Base-by-base conservation (phyloP, 2,329 filamentous ascomycete species). In the Colletotrichum caudatum region DNA sequence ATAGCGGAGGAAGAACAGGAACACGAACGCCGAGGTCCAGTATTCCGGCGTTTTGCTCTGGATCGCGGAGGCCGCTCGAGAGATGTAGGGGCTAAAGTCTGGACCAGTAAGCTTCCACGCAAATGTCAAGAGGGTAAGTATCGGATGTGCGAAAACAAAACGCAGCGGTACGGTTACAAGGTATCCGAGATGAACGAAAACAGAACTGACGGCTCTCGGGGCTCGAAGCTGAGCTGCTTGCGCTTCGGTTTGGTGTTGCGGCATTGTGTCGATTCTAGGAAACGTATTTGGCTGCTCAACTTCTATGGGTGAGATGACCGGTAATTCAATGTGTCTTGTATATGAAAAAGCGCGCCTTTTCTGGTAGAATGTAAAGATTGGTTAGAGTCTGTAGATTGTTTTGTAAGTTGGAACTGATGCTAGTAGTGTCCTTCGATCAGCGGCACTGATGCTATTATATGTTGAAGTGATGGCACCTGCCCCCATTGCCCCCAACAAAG, bases 1-100 rank as follows among this genome's bases (percentile, higher is more conserved):
- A 48, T 66, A 66, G 20, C 64, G 64, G 20, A 60, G 56, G 37
- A 61, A 41, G 46, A 66, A 61, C n/a, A 51, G 12, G 33, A 7
- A 35, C 6, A 53, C 20, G 35, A 66, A 66, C 7, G 46, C 41
- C 3, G 18, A 35, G 20, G 56, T 50, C 64, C 64, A 66, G 20
- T 41, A 29, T 6, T 60, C 33, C 6, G 56, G n/a, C 23, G 64
- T 59, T 8, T 35, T 46, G 6, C 41, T 35, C 6, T 8, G 6
- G 20, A 65, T 16, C 1, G 53, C 9, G 5, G 39, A 2, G 29
- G 33, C 14, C 14, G 33, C 14, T 12, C 5, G 26, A 16, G 35
- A 39, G 6, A 23, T 11, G 14, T 18, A 57, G 12, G 5, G 54
- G 12, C 37, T 9, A 1, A 26, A 11, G 12, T 26, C n/a, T 11